Base-by-base conservation (phyloP, 768 basidiomycete species). In the Tulasnella sp. region DNA sequence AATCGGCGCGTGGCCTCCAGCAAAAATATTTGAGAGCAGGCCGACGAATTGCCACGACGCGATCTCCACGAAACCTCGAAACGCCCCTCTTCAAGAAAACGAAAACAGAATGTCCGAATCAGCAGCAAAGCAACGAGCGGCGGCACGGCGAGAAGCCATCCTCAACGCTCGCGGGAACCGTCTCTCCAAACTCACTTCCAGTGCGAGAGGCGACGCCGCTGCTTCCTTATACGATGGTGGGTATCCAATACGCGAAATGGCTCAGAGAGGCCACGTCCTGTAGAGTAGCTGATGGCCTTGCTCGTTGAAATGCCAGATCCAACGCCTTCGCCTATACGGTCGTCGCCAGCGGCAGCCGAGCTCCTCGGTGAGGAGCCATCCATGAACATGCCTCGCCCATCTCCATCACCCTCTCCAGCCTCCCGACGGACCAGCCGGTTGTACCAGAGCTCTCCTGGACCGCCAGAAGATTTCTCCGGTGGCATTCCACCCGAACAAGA, bases 71-170 rank as follows among this genome's bases (percentile, higher is more conserved):
- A 44, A 44, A 44, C 40, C 40, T 40, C 40, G 6, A 44, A 1
- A 44, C 44, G 44, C 44, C 44, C 44, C 44, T 44, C 44, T 35
- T 35, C 35, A 35, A 44, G 16, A 70, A 70, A 32, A 35, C 18
- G 16, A 42, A 42, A 35, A 35, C 35, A 35, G 40, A 40, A 75
- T 75, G 74, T 42, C 40, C 44, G 74, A 75, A 46, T 75, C 74
- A 39, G 74, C 46, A 51, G 77, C 78, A 15, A 79, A 79, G 84
- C 88, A 90, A 79, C 89, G 91, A 81, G 92, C 92, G 83, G 92
- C 93, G 84, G 93, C 93, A 13, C 88, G 93, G 67, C 85, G 90
- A 82, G 91, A 88, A 84, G 93, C 93, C 46, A 94, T 95, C 78
- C 88, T 94, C 29, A 87, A 86, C 80, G 87, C 92, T 75, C 90